Base-by-base conservation (phyloP, 345 rosid genomes). In the Rhodamnia argentea region DNA sequence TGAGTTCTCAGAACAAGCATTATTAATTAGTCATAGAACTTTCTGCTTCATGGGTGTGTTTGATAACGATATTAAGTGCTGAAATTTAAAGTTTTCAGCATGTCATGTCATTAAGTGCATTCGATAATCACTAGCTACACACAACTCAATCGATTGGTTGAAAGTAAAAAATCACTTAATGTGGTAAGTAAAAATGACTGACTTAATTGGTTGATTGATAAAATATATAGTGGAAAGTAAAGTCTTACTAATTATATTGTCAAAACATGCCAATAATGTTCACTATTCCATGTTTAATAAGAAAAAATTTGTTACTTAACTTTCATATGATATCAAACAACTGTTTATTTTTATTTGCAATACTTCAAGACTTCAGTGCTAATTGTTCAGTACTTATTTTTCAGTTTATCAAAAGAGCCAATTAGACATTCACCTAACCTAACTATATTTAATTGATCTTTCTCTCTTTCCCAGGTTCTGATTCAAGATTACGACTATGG, bases 401-500 rank as follows among this genome's bases (percentile, higher is more conserved):
- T 70, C 47, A 70, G 47, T 70, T 37, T 70, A 37, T 70, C 26
- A 37, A 18, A 70, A 18, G 26, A 70, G 47, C 81, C 26, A 37
- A 13, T 47, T 70, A 70, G 81, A 70, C 84, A 32, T 55, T 11
- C 27, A 55, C 42, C 29, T 42, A 29, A 70, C 44, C 55, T 52
- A 4, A 40, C 29, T 2, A 44, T 42, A 24, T 59, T 54, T 11
- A 20, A 51, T 51, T 51, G 52, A 13, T 84, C n/a, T 55, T 56
- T 58, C 40, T 78, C 85, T 89, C 78, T 60, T 85, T 85, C 84
- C 82, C 92, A 96, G 99, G 99, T 75, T 97, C 99, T 59, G 99
- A 96, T 93, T 96, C 99, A 50, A 94, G 99, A 91, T 89, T 96
- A 92, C 92, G 98, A 88, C 87, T 96, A 90, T 97, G 99, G 99